These are phyloP conservation scores for Lentinula guzmanii DNA, from an alignment of 768 basidiomycete species.

Conservation along the genomic window DNA sequence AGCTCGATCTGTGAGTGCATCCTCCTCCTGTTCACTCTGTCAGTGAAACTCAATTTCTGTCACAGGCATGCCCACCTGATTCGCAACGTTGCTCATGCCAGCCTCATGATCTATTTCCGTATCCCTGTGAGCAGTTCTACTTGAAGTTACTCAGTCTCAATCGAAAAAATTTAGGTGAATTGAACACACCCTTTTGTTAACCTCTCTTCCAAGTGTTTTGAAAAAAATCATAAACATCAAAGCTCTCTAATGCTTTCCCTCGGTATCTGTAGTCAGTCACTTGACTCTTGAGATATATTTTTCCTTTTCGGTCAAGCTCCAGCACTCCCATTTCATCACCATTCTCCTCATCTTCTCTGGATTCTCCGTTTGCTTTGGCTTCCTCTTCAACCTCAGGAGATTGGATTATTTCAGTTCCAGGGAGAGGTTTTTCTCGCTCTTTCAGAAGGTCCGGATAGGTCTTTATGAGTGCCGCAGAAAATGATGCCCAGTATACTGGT, in stretches of 20 bases:
- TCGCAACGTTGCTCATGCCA: too few relatives aligned
- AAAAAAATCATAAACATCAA: conserved; percentile 19
- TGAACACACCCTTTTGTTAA: neutral
- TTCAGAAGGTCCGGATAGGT: neutral
- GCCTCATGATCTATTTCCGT: too few relatives aligned
- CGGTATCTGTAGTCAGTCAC: conserved; percentile 21
- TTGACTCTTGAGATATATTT: conserved; percentile 14
- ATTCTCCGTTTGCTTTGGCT: too few relatives aligned
- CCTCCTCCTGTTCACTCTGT: neutral
- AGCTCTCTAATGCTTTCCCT: conserved; percentile 14
- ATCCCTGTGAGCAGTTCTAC: too few relatives aligned
- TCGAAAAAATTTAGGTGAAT: neutral
- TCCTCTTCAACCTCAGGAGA: too few relatives aligned
- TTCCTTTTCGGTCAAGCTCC: neutral
- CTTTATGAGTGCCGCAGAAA: neutral
- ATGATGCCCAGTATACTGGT: conserved; percentile 16
- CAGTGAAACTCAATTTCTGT: neutral
- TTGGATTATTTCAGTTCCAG: too few relatives aligned
- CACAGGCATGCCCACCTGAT: too few relatives aligned
- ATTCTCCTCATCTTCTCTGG: neutral
- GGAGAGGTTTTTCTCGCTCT: neutral
- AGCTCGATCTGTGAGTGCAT: neutral
- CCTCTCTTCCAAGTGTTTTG: conserved; percentile 23
- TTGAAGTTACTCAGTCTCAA: too few relatives aligned
- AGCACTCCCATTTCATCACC: neutral